Conservation (phyloP, 2,329 filamentous ascomycete species). For the Allantophomopsis lycopodina region DNA sequence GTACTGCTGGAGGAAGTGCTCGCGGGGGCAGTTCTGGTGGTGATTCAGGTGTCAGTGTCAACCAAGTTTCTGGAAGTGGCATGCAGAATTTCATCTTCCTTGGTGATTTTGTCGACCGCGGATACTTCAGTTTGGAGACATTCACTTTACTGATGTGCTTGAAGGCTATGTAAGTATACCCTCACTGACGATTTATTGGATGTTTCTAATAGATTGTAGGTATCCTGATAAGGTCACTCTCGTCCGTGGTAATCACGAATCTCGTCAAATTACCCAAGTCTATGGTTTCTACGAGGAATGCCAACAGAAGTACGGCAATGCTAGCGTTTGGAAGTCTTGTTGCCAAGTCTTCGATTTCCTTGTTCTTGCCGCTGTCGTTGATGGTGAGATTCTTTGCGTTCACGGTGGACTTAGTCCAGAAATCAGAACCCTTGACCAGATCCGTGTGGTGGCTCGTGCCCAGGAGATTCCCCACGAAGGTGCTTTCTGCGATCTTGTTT, state of each 20-base stretch:
- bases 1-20: slow-evolving; percentile 25
- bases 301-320: slow-evolving; percentile 64
- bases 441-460: slow-evolving; percentile 58
- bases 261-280: slow-evolving; percentile 64
- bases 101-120: slow-evolving; percentile 62
- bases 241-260: slow-evolving; percentile 64
- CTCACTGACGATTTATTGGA: neutral
- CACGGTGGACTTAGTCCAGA: slow-evolving; percentile 61
- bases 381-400: slow-evolving; percentile 61
- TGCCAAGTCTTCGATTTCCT: slow-evolving; percentile 70
- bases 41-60: slow-evolving; percentile 21
- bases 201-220: slow-evolving; percentile 22
- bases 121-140: slow-evolving; percentile 62
- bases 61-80: slow-evolving; percentile 31
- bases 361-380: slow-evolving; percentile 59
- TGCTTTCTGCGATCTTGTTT: slow-evolving; percentile 64
- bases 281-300: slow-evolving; percentile 73
- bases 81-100: slow-evolving; percentile 61
- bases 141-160: slow-evolving; percentile 60
- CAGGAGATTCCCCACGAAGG: slow-evolving; percentile 69
- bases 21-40: slow-evolving; percentile 23
- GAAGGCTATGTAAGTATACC: slow-evolving; percentile 47
- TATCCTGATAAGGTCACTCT: slow-evolving; percentile 61
- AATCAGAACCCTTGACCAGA: slow-evolving; percentile 63
- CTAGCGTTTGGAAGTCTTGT: slow-evolving; percentile 67